These are phyloP conservation scores for Cordyceps cateniannulata DNA, from an alignment of 2,329 filamentous ascomycete genomes.

Conservation along the genomic window DNA sequence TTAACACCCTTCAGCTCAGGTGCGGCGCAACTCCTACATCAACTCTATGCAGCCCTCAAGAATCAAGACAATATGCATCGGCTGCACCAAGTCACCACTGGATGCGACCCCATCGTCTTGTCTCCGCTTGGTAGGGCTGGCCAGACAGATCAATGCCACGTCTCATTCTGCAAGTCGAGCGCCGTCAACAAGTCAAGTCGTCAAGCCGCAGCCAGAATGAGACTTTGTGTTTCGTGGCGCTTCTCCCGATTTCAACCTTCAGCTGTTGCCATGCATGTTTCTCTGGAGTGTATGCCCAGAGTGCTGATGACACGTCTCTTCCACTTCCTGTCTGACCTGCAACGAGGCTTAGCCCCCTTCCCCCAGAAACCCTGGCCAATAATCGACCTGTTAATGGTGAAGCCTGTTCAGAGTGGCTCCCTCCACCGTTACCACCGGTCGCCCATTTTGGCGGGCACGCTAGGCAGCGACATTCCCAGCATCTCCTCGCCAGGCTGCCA, in stretches of 20 bases:
- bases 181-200: background rate
- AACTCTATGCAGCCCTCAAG: background rate
- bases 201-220: background rate
- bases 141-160: slow-evolving; percentile 1
- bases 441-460: background rate
- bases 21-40: background rate
- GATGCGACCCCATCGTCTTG: background rate
- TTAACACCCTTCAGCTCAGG: background rate
- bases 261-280: background rate
- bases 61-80: background rate
- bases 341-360: background rate
- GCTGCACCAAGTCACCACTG: background rate
- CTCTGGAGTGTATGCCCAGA: background rate
- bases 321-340: background rate
- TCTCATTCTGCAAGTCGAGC: background rate
- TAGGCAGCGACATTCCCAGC: slow-evolving; percentile 23
- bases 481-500: slow-evolving; percentile 7
- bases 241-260: background rate
- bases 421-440: background rate
- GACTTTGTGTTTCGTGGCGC: too few relatives aligned
- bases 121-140: slow-evolving; percentile 5
- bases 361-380: slow-evolving; percentile 18
- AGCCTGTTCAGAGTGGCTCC: slow-evolving; percentile 19
- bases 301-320: background rate
- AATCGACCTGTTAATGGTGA: slow-evolving; percentile 19